phyloP scores from a whole-genome alignment of 2,329 filamentous ascomycete genomes.

The Thyridium curvatum region DNA sequence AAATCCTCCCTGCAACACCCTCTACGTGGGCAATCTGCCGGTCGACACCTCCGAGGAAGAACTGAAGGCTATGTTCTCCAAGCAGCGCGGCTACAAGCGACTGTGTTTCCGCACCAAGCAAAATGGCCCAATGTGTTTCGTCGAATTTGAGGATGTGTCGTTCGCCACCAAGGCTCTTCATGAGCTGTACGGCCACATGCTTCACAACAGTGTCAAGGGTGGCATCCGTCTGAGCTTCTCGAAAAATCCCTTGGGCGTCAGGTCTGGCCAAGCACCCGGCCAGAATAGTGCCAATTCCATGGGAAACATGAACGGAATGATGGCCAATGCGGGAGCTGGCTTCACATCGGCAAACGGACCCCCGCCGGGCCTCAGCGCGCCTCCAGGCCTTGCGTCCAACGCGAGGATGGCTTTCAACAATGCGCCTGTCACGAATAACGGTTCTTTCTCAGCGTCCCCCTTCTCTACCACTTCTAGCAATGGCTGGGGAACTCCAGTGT shows the following conservation, averaged over 20 bases:
- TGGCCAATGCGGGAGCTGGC: constrained; percentile 45
- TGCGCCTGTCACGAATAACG: background rate
- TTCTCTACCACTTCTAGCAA: constrained; percentile 8
- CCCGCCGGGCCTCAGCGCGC: constrained; percentile 72
- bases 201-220: constrained; percentile 90
- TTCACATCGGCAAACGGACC: constrained; percentile 69
- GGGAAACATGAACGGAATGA: constrained; percentile 53
- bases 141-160: constrained; percentile 92
- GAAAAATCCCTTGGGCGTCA: constrained; percentile 91
- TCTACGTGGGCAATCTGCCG: constrained; percentile 96
- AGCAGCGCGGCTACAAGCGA: constrained; percentile 90
- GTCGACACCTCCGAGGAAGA: constrained; percentile 92
- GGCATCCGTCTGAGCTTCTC: constrained; percentile 95
- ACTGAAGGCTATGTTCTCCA: constrained; percentile 86
- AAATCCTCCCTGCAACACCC: constrained; percentile 94
- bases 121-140: constrained; percentile 97
- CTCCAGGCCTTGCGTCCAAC: constrained; percentile 56
- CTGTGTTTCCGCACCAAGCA: constrained; percentile 92
- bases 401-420: constrained; percentile 8
- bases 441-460: constrained; percentile 9
- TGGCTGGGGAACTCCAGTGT: constrained; percentile 10
- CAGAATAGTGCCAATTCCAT: constrained; percentile 32
- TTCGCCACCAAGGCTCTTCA: constrained; percentile 87
- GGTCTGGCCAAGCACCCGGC: constrained; percentile 61
- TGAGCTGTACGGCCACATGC: constrained; percentile 77